Conservation (phyloP, 495 filamentous ascomycete species). For the Penicillium atrosanguineum region DNA sequence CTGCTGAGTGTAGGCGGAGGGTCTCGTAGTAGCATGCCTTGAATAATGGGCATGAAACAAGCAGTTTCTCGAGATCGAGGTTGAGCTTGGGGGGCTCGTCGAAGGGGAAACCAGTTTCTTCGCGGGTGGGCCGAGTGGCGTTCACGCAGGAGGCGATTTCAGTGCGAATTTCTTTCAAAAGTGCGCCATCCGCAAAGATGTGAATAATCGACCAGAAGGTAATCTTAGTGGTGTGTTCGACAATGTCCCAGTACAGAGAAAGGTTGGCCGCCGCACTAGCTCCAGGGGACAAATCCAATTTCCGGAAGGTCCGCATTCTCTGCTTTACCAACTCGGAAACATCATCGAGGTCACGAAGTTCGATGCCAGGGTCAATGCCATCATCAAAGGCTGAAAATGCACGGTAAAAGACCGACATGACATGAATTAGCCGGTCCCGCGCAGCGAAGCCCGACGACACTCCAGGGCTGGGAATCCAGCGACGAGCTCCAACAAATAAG, state of each 20-base stretch:
- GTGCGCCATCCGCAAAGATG: constrained; percentile 44
- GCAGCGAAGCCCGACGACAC: constrained; percentile 52
- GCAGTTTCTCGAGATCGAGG: constrained; percentile 45
- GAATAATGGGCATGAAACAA: constrained; percentile 48
- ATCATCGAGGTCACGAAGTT: constrained; percentile 54
- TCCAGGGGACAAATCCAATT: constrained; percentile 26
- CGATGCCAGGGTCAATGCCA: constrained; percentile 42
- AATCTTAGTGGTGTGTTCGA: constrained; percentile 49
- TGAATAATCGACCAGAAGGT: constrained; percentile 58
- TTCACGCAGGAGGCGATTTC: constrained; percentile 51
- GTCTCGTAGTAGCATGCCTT: constrained; percentile 55
- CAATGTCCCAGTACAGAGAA: constrained; percentile 52
- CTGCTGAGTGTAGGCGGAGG: constrained; percentile 50
- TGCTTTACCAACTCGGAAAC: constrained; percentile 47
- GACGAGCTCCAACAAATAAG: constrained; percentile 50
- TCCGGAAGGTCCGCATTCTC: constrained; percentile 39
- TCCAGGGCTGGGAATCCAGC: constrained; percentile 49
- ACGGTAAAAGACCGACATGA: constrained; percentile 47
- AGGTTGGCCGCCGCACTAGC: constrained; percentile 37
- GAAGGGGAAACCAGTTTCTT: constrained; percentile 52
- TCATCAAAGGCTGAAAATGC: constrained; percentile 47
- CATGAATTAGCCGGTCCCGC: constrained; percentile 47
- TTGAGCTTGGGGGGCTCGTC: constrained; percentile 49
- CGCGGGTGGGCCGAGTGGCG: constrained; percentile 39
- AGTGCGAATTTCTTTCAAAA: constrained; percentile 47